These are phyloP conservation scores for Nepenthes gracilis DNA, from an alignment of 148 eudicot genomes.

Conservation along the genomic window DNA sequence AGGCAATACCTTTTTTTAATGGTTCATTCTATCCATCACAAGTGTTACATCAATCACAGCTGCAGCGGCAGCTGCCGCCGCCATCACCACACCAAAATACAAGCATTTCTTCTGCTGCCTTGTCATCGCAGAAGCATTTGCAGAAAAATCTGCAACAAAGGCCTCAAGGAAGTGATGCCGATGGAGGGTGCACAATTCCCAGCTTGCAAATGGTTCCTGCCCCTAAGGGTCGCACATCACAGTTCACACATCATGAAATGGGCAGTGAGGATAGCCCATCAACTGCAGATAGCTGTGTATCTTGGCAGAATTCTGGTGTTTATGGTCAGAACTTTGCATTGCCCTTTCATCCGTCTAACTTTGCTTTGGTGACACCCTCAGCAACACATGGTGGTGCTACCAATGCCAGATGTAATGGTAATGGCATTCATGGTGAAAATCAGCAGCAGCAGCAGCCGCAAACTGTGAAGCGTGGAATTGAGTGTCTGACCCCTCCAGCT, in stretches of 20 bases:
- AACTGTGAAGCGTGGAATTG: conserved; percentile 30
- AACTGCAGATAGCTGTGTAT: conserved; percentile 52
- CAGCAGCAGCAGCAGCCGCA: conserved; percentile 55
- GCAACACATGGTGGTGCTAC: conserved; percentile 11
- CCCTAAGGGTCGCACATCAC: conserved; percentile 33
- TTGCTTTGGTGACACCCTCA: conserved; percentile 48
- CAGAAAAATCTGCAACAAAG: conserved; percentile 53
- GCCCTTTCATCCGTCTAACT: conserved; percentile 62
- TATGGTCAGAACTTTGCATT: conserved; percentile 61
- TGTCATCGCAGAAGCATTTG: conserved; percentile 76
- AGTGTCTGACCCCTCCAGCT: conserved; percentile 35
- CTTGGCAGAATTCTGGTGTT: conserved; percentile 39
- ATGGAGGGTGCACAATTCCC: conserved; percentile 30
- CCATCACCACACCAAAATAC: conserved; percentile 45
- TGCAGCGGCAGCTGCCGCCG: conserved; percentile 46
- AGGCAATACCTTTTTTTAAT: conserved; percentile 64
- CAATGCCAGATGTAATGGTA: conserved; percentile 5
- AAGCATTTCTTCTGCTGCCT: conserved; percentile 44
- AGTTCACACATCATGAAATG: conserved; percentile 27
- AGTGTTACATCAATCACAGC: conserved; percentile 77
- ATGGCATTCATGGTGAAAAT: conserved; percentile 47
- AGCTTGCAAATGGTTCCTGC: conserved; percentile 43
- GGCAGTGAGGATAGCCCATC: conserved; percentile 76
- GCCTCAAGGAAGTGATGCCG: conserved; percentile 28
- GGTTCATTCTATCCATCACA: conserved; percentile 83